Evolutionary conservation across 2,329 filamentous ascomycete genomes (phyloP).

Genomic region (Fusarium sp.): DNA sequence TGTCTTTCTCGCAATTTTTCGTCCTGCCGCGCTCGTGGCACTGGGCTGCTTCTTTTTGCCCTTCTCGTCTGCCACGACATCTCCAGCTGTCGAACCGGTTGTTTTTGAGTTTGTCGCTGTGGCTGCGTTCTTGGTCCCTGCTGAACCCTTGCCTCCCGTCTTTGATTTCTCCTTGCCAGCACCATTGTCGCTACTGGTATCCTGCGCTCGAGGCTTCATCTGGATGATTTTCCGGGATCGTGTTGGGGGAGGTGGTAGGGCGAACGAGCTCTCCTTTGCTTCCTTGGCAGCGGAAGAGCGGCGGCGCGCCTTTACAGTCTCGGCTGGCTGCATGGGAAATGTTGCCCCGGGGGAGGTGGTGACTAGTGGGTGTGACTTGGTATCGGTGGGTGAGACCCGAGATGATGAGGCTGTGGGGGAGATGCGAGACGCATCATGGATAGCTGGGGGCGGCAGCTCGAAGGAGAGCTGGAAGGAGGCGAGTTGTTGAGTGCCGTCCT

Average conservation of each 20-base stretch:
- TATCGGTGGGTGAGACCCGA: constrained; percentile 41
- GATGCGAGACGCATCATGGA: constrained; percentile 61
- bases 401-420: constrained; percentile 50
- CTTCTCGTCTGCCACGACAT: constrained; percentile 38
- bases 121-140: constrained; percentile 24
- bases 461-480: constrained; percentile 74
- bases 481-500: constrained; percentile 72
- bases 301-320: constrained; percentile 64
- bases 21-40: constrained; percentile 83
- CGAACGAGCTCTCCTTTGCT: constrained; percentile 72
- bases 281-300: constrained; percentile 59
- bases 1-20: constrained; percentile 95
- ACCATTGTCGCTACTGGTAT: constrained; percentile 44
- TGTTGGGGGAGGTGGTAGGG: constrained; percentile 90
- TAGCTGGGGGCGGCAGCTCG: constrained; percentile 80
- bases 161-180: constrained; percentile 40
- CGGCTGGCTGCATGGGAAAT: constrained; percentile 61
- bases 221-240: constrained; percentile 96
- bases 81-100: constrained; percentile 30
- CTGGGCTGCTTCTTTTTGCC: constrained; percentile 82
- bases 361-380: constrained; percentile 46
- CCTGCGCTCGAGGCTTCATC: constrained; percentile 79
- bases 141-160: constrained; percentile 33
- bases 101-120: constrained; percentile 33
- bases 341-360: constrained; percentile 41